Conservation (phyloP, 1,284 basidiomycete genomes). For the Testicularia cyperi region DNA sequence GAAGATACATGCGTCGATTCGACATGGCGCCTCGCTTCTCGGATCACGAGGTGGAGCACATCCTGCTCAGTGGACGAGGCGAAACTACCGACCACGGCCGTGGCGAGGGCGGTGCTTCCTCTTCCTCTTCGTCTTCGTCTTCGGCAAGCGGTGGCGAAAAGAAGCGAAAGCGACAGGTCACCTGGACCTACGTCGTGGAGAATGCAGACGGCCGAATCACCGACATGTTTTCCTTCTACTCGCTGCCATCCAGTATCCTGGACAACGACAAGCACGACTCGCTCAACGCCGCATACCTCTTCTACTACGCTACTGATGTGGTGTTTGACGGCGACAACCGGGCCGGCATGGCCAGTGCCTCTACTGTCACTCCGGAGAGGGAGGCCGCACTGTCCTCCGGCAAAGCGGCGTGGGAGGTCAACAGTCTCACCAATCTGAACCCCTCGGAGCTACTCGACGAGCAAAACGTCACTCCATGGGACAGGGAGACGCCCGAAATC, state of each 20-base stretch:
- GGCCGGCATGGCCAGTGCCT: background rate
- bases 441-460: constrained; percentile 46
- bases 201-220: constrained; percentile 80
- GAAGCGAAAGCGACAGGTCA: constrained; percentile 72
- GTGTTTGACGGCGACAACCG: constrained; percentile 28
- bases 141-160: constrained; percentile 56
- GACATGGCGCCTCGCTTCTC: constrained; percentile 78
- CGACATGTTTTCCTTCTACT: constrained; percentile 96
- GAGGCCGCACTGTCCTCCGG: constrained; percentile 10
- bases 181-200: constrained; percentile 97
- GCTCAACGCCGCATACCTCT: constrained; percentile 88
- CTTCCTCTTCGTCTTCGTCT: background rate
- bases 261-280: constrained; percentile 64
- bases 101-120: constrained; percentile 29
- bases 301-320: constrained; percentile 71
- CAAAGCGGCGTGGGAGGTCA: constrained; percentile 35
- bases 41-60: constrained; percentile 80
- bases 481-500: constrained; percentile 65
- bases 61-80: constrained; percentile 83
- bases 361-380: constrained; percentile 10
- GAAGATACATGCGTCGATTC: constrained; percentile 81
- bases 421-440: constrained; percentile 34
- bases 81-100: no score
- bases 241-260: constrained; percentile 87
- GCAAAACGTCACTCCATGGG: constrained; percentile 29